phyloP scores from a whole-genome alignment of 176 grass and related monocot species.

The Oryza brachyantha region DNA sequence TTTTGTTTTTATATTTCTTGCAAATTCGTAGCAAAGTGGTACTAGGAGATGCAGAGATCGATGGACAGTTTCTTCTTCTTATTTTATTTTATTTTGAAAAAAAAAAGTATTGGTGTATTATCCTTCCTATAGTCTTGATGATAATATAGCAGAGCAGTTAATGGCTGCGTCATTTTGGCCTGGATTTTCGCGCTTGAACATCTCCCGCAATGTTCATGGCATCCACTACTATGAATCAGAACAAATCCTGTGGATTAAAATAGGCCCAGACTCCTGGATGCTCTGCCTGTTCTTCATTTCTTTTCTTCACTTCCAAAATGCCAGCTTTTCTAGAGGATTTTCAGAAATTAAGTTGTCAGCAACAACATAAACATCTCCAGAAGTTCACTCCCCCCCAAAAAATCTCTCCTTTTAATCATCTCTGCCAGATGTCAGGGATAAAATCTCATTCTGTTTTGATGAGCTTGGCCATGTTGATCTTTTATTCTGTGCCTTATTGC shows the following conservation, averaged over 20 bases:
- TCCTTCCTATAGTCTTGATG: not conserved
- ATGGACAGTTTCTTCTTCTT: not conserved
- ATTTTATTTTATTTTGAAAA: no score
- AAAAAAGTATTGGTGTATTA: not conserved
- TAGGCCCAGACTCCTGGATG: not conserved
- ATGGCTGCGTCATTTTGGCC: not conserved
- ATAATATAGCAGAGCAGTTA: not conserved
- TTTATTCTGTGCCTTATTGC: conserved; percentile 24
- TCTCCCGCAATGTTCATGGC: not conserved
- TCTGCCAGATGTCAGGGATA: not conserved
- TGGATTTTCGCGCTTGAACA: not conserved
- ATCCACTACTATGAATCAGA: not conserved
- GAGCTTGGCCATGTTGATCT: not conserved
- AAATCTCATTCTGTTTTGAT: not conserved
- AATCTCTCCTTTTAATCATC: not conserved
- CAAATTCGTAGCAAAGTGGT: not conserved
- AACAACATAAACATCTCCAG: not conserved
- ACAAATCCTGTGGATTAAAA: not conserved
- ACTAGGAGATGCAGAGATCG: not conserved
- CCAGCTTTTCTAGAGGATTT: not conserved
- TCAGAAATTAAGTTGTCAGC: not conserved
- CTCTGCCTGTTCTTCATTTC: not conserved
- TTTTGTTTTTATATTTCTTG: not conserved
- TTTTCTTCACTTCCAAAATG: no score
- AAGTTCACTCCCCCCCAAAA: not conserved